phyloP scores from a whole-genome alignment of 2,329 filamentous ascomycete genomes.

The Fusarium pseudocircinatum region DNA sequence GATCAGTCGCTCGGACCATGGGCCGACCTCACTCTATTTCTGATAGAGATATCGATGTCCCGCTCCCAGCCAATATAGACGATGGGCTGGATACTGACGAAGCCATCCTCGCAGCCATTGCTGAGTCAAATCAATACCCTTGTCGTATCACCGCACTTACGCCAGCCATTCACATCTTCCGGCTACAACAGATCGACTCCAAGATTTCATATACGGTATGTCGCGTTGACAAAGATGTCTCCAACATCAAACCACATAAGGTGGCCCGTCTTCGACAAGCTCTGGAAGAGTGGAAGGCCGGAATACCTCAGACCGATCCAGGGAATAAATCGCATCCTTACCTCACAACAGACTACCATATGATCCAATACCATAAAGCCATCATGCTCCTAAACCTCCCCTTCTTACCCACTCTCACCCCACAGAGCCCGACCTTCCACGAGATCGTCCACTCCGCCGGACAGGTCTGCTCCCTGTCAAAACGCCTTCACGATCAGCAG shows the following conservation, averaged over 20 bases:
- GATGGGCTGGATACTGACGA: background rate
- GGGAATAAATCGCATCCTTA: background rate
- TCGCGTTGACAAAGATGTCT: background rate
- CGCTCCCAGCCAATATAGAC: background rate
- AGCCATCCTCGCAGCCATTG: background rate
- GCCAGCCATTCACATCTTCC: background rate
- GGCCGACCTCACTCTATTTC: conserved; percentile 2
- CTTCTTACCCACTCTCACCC: background rate
- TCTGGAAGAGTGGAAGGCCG: background rate
- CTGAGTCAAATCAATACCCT: background rate
- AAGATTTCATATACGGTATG: background rate
- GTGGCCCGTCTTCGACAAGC: background rate
- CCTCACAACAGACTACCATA: background rate
- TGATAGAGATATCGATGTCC: background rate
- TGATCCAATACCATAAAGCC: background rate
- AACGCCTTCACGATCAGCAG: background rate
- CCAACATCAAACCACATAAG: background rate
- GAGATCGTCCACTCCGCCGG: conserved; percentile 1
- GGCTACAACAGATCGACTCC: background rate
- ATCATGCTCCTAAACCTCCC: background rate
- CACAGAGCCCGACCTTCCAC: background rate
- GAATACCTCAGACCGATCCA: background rate
- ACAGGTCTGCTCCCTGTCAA: background rate
- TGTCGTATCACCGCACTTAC: background rate
- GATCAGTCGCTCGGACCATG: background rate